Evolutionary conservation across 139 green algal species (phyloP), one percentile per base, ranked within the genome.

Genomic region (Closterium sp.): DNA sequence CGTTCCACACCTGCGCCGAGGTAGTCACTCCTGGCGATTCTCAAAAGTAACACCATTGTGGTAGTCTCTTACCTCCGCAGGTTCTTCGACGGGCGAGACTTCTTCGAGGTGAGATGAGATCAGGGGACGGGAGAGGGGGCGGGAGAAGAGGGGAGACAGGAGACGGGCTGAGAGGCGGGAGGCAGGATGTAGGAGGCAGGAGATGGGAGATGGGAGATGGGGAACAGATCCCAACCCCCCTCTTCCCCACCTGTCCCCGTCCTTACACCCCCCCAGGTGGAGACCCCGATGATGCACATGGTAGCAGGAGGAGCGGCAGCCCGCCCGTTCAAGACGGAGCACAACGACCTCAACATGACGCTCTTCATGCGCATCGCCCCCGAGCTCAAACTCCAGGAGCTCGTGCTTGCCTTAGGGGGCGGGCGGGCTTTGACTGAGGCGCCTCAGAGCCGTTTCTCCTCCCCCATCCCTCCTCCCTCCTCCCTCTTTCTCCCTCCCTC

Each of bases 281-380:
- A 99, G 96, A 99, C 97, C 30, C 97, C 97, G 73, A 98, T 98
- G 97, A 99, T 98, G 97, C 98, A 98, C 96, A 98, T 98, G 97
- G 98, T 98, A 90, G 95, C 97, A 9, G 94, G 94, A 28, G 94
- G 98, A 73, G 98, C 98, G 31, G 97, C 98, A 32, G 98, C 98
- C 0, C 95, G 95, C 32, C 98, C 98, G 42, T 99, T 99, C 93
- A 94, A 98, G 22, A 99, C 98, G 5, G 96, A 98, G 93, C 98
- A 99, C 97, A 99, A 99, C 96, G 98, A 99, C 93, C 97, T 99
- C 19, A 96, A 98, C 96, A 98, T 99, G 97, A 87, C 88, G 92
- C 97, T 99, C 50, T 99, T 98, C 97, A 99, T 99, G 97, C 97
- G 98, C 79, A 97, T 99, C 22, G 98, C 98, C 0, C 98, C 98